Base-by-base conservation (phyloP, 2,329 filamentous ascomycete species). In the Microdochium bolleyi region DNA sequence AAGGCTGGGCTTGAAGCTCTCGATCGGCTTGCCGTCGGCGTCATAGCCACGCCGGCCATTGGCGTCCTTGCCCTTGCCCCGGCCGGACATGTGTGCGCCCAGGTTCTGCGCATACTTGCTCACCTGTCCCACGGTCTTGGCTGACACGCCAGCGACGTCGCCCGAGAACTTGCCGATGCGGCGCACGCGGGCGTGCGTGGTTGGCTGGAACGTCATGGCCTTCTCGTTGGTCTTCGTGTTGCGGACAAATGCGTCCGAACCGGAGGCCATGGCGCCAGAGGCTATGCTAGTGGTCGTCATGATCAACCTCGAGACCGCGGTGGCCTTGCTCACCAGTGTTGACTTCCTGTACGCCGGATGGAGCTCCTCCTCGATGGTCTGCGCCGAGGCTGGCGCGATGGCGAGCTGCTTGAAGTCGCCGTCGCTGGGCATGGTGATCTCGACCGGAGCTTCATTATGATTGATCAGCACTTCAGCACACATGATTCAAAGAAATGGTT, bases 301-400 rank as follows among this genome's bases (percentile, higher is more conserved):
- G 58, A 99, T 90, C 19, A 99, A 78, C 4, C 92, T 88, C 2
- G 94, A 97, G 1, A 92, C 94, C 21, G 86, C 88, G 5, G 87
- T 87, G 2, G 94, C 92, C 59, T 89, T 89, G 55, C 89, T 87
- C 14, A 99, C 92, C 21, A 99, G 75, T 19, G 85, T 83, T 1
- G 89, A 95, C 65, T 89, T 87, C 63, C 88, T 84, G 72, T 96
- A 99, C n/a, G 90, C 88, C 0, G 94, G 94, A 63, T 97, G 92
- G 62, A 88, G 78, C 44, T 89, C 80, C 73, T 88, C 82, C 53
- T 85, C 83, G 46, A 94, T 77, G 61, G 94, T 90, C 60, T 89
- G 84, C 49, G 82, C 75, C 1, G 80, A 78, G 16, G 85, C 78
- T 2, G 87, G 87, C 27, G 81, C 77, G 48, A 92, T 84, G 16